A percentile compares a stretch with the other conserved stretches of the same genome.
phyloP scores from a whole-genome alignment of 441 rosid genomes.

The Euphorbia corollata region DNA sequence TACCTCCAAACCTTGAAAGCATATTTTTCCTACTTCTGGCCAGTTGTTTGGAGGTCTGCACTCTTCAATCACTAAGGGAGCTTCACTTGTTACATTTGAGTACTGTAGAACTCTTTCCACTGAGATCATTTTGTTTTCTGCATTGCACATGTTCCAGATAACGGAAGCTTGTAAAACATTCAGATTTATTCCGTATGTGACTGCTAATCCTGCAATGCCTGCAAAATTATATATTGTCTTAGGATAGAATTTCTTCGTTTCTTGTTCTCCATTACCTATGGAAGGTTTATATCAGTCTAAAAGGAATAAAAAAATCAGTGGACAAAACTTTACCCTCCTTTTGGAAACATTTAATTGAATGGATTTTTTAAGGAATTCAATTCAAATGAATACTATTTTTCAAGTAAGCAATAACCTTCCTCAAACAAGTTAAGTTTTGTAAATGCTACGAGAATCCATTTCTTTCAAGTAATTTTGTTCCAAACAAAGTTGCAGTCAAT shows the following conservation, averaged over 20 bases:
- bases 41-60: conserved; percentile 61
- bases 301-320: neutral
- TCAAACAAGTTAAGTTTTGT: neutral
- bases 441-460: neutral
- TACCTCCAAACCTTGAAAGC: conserved; percentile 77
- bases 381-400: neutral
- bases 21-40: conserved; percentile 77
- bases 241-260: conserved; percentile 9
- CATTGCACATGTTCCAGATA: conserved; percentile 90
- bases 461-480: neutral
- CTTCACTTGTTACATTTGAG: conserved; percentile 67
- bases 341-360: too few relatives aligned
- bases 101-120: conserved; percentile 96
- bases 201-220: conserved; percentile 96
- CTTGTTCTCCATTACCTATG: neutral
- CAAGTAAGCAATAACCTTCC: too few relatives aligned
- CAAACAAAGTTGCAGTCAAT: neutral
- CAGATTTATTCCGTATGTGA: conserved; percentile 86
- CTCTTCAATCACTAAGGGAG: conserved; percentile 59
- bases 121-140: conserved; percentile 92
- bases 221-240: conserved; percentile 17
- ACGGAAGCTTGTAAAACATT: conserved; percentile 84
- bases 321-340: neutral
- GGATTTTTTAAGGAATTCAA: neutral
- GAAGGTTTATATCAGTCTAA: neutral